Percentiles rank a stretch among this genome's conserved stretches.
Conservation (phyloP, 2,329 filamentous ascomycete genomes). For the Fusarium coicis region DNA sequence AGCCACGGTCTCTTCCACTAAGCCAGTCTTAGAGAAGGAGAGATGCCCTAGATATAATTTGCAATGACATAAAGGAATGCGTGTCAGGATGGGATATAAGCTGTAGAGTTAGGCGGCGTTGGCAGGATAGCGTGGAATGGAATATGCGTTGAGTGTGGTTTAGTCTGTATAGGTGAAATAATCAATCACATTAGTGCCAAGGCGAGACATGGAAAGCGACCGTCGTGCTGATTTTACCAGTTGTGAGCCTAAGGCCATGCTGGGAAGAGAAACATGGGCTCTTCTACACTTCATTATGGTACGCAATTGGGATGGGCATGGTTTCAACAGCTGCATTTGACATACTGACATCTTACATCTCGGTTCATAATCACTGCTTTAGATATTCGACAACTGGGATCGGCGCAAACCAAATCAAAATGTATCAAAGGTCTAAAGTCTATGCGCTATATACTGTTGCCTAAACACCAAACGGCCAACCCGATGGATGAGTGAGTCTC, state of each 20-base stretch:
- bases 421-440: constrained; percentile 18
- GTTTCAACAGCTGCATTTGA: neutral
- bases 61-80: neutral
- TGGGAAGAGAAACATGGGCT: neutral
- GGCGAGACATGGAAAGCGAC: constrained; percentile 15
- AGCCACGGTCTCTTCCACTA: constrained; percentile 55
- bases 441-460: constrained; percentile 20
- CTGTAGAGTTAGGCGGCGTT: constrained; percentile 42
- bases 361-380: neutral
- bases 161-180: constrained; percentile 21
- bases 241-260: neutral
- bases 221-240: neutral
- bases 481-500: neutral
- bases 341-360: neutral
- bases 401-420: neutral
- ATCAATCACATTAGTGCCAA: constrained; percentile 15
- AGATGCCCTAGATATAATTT: neutral
- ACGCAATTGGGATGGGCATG: neutral
- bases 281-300: neutral
- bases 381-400: neutral
- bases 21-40: constrained; percentile 1
- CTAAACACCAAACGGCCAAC: constrained; percentile 9
- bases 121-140: constrained; percentile 27
- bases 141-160: constrained; percentile 21
- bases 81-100: constrained; percentile 31